Percentiles rank a stretch among this genome's conserved stretches.
These are phyloP conservation scores for Fusarium continuum DNA, from an alignment of 2,329 filamentous ascomycete species.

Conservation along the genomic window DNA sequence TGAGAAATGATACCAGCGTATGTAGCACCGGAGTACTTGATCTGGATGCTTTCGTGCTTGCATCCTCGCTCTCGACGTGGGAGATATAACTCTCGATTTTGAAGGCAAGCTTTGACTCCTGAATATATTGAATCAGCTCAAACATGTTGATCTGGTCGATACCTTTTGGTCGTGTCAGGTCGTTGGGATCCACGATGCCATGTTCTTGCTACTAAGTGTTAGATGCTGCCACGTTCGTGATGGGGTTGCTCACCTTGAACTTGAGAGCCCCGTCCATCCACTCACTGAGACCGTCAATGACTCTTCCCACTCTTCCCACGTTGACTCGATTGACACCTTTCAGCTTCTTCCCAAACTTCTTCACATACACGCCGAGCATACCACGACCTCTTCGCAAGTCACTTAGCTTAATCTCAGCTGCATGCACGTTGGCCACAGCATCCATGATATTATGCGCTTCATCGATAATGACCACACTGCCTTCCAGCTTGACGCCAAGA, in stretches of 20 bases:
- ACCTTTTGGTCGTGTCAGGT: constrained; percentile 82
- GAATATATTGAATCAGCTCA: constrained; percentile 86
- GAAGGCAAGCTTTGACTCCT: constrained; percentile 89
- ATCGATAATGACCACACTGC: constrained; percentile 93
- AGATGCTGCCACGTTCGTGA: not conserved
- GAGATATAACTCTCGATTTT: constrained; percentile 92
- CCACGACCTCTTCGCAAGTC: constrained; percentile 78
- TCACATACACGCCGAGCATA: constrained; percentile 84
- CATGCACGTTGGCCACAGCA: constrained; percentile 87
- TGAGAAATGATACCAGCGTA: constrained; percentile 69
- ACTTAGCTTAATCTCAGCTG: constrained; percentile 75
- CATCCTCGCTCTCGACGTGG: constrained; percentile 63
- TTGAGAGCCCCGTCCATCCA: constrained; percentile 69
- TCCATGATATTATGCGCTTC: constrained; percentile 99
- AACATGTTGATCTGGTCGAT: constrained; percentile 96
- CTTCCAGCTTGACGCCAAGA: constrained; percentile 83
- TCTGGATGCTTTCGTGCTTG: constrained; percentile 37
- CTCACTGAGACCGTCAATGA: constrained; percentile 79
- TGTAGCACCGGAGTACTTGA: constrained; percentile 62
- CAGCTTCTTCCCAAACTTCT: constrained; percentile 85
- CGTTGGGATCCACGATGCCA: constrained; percentile 74
- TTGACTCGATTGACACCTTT: constrained; percentile 93
- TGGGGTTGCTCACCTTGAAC: constrained; percentile 53
- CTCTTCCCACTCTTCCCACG: constrained; percentile 83
- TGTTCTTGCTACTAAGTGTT: constrained; percentile 55